phyloP scores from a whole-genome alignment of 2,329 filamentous ascomycete species.

The Periconia sp. region DNA sequence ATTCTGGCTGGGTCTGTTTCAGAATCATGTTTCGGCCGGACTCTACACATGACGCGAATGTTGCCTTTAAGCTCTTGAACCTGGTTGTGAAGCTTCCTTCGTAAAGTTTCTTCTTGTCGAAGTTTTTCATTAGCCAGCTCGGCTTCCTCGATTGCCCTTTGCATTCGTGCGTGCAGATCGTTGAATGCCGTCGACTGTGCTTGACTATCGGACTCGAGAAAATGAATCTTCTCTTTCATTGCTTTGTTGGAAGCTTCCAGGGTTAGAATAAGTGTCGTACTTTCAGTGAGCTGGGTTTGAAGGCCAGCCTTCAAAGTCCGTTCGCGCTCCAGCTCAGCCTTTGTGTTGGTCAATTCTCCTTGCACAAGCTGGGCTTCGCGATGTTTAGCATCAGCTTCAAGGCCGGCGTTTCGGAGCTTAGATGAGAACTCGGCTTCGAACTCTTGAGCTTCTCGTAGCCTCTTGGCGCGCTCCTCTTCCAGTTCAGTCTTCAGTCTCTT shows the following conservation, averaged over 20 bases:
- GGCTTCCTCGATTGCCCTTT: constrained; percentile 71
- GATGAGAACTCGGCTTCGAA: constrained; percentile 55
- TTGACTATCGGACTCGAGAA: constrained; percentile 86
- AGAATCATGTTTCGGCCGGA: constrained; percentile 69
- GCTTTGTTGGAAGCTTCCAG: constrained; percentile 76
- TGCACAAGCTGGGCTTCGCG: constrained; percentile 54
- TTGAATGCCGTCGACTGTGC: constrained; percentile 85
- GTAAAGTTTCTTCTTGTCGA: constrained; percentile 85
- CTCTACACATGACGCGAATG: constrained; percentile 96
- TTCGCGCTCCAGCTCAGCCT: constrained; percentile 56
- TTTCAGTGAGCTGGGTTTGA: constrained; percentile 54
- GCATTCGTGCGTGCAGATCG: constrained; percentile 76
- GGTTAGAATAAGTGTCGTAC: constrained; percentile 46
- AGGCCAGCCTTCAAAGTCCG: constrained; percentile 61
- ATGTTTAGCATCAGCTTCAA: constrained; percentile 57
- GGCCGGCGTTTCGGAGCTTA: constrained; percentile 51
- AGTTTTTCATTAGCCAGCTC: constrained; percentile 77
- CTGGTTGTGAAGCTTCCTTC: constrained; percentile 92
- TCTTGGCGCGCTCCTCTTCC: constrained; percentile 62
- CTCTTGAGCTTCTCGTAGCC: constrained; percentile 64
- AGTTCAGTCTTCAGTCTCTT: constrained; percentile 65
- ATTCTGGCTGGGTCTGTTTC: constrained; percentile 71
- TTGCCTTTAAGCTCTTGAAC: constrained; percentile 98
- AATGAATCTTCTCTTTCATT: constrained; percentile 79
- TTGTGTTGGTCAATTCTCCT: constrained; percentile 53